A percentile compares a stretch with the other conserved stretches of the same genome.
phyloP scores from a whole-genome alignment of 441 rosid species.

The Gossypium aridum region DNA sequence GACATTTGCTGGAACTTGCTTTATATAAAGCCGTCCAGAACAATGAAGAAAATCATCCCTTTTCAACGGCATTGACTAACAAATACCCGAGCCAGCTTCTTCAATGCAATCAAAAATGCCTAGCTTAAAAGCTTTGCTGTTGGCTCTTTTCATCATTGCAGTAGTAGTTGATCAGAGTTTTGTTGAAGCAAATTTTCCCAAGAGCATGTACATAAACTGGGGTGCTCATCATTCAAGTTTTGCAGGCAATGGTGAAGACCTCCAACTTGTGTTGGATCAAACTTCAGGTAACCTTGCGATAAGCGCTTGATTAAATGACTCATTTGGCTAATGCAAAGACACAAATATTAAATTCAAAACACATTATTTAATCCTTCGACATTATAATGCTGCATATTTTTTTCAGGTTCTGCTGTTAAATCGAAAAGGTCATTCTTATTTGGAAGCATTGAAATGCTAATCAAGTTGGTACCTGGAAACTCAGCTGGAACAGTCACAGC shows the following conservation, averaged over 20 bases:
- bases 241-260: conserved; percentile 32
- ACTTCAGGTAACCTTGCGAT: conserved; percentile 35
- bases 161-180: conserved; percentile 26
- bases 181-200: conserved; percentile 42
- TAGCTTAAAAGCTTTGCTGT: conserved; percentile 14
- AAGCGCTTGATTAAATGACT: too few species aligned
- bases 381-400: background rate
- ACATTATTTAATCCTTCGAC: background rate
- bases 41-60: too few species aligned
- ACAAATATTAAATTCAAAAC: background rate
- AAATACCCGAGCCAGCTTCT: background rate
- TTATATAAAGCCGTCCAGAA: too few species aligned
- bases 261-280: conserved; percentile 60
- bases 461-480: conserved; percentile 54
- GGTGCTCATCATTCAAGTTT: conserved; percentile 44
- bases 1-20: too few species aligned
- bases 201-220: conserved; percentile 59
- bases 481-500: conserved; percentile 59
- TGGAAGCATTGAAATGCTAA: conserved; percentile 54
- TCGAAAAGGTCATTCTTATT: conserved; percentile 43
- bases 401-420: conserved; percentile 40
- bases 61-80: too few species aligned
- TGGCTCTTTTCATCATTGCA: conserved; percentile 26
- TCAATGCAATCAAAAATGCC: conserved; percentile 32
- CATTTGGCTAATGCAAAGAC: background rate